Conservation (phyloP, 176 grass and related monocot species). For the Aechmea fasciata region DNA sequence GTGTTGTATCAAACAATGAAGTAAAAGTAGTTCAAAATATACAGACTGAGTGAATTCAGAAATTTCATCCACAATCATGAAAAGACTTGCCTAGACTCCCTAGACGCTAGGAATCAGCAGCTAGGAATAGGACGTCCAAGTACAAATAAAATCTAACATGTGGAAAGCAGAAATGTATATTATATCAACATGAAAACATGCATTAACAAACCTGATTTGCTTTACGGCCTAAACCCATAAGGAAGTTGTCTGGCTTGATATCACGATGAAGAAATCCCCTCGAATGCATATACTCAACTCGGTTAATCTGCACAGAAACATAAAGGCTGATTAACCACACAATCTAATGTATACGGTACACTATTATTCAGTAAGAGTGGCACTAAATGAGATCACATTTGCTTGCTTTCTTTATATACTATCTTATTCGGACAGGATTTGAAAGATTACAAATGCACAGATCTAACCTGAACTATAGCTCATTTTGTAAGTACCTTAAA, state of each 20-base stretch:
- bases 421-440: neutral
- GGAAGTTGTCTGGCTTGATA: slow-evolving; percentile 84
- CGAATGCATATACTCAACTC: slow-evolving; percentile 58
- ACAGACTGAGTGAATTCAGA: no score
- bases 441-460: neutral
- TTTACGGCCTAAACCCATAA: slow-evolving; percentile 70
- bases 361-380: neutral
- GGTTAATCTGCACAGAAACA: slow-evolving; percentile 36
- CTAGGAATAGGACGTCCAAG: no score
- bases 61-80: no score
- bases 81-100: no score
- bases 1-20: no score
- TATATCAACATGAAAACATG: no score
- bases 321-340: neutral
- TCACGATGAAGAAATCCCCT: slow-evolving; percentile 70
- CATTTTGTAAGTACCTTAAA: no score
- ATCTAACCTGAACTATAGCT: no score
- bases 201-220: slow-evolving; percentile 57
- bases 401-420: slow-evolving; percentile 10
- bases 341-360: neutral
- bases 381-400: neutral
- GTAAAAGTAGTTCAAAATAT: no score
- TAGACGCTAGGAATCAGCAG: no score
- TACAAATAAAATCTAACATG: no score
- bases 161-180: no score